These are phyloP conservation scores for Secale cereale DNA, from an alignment of 176 grass and related monocot species.

Conservation along the genomic window DNA sequence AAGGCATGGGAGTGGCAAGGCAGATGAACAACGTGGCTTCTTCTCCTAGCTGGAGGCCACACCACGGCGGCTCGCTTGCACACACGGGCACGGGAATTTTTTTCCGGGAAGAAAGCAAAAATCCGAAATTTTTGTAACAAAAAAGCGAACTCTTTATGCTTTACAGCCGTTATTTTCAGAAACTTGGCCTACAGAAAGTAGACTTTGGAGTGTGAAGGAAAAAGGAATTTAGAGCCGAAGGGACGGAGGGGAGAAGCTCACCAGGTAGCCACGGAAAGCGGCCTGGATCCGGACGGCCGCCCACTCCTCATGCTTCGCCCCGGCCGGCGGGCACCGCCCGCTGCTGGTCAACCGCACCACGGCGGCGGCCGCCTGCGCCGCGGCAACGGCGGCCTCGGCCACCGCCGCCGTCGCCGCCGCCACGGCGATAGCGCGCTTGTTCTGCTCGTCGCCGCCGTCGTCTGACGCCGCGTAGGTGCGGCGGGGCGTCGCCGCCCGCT, in stretches of 20 bases:
- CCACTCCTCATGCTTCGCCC: constrained; percentile 43
- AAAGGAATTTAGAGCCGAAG: not conserved
- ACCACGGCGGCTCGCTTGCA: not conserved
- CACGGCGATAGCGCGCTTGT: constrained; percentile 87
- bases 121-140: not conserved
- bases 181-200: not conserved
- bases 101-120: not conserved
- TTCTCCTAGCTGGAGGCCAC: not conserved
- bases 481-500: constrained; percentile 1
- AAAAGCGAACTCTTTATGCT: not conserved
- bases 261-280: constrained; percentile 87
- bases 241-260: constrained; percentile 18
- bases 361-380: constrained; percentile 75
- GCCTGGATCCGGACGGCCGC: constrained; percentile 86
- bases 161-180: not conserved
- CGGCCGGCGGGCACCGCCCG: constrained; percentile 38
- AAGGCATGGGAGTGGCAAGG: constrained; percentile 21
- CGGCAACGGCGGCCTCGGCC: constrained; percentile 78
- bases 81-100: not conserved
- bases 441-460: constrained; percentile 58
- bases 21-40: not conserved
- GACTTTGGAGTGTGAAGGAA: not conserved
- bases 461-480: constrained; percentile 16
- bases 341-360: constrained; percentile 79
- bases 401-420: constrained; percentile 83